phyloP scores from a whole-genome alignment of 2,329 filamentous ascomycete species.

The Aspergillus ustus region DNA sequence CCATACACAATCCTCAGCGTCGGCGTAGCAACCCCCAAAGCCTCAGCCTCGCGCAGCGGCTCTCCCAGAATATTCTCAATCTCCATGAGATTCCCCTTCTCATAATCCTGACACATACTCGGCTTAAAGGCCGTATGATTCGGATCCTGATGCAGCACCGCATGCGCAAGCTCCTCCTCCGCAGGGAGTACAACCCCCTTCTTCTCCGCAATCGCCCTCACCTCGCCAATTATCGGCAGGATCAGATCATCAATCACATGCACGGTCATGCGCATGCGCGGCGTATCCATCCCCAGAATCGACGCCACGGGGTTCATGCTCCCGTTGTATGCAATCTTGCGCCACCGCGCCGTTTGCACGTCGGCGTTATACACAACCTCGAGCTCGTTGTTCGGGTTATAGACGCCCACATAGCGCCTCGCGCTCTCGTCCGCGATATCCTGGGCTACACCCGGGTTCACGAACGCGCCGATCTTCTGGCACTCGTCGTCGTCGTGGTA shows the following conservation, averaged over 20 bases:
- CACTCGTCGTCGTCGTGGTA: background rate
- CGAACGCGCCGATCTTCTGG: background rate
- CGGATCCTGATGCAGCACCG: background rate
- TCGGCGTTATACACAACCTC: background rate
- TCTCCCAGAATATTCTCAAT: slow-evolving; percentile 62
- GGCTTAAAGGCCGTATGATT: slow-evolving; percentile 35
- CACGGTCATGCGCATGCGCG: background rate
- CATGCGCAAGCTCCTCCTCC: background rate
- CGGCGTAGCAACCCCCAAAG: slow-evolving; percentile 48
- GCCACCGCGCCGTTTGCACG: background rate
- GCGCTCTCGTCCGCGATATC: background rate
- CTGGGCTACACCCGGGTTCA: background rate
- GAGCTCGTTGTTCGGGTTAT: background rate
- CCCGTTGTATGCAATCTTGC: background rate
- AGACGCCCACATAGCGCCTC: background rate
- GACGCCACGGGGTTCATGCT: background rate
- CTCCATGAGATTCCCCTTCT: slow-evolving; percentile 56
- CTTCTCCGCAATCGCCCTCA: background rate
- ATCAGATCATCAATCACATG: slow-evolving; percentile 1
- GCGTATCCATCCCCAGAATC: background rate
- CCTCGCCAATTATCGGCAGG: background rate
- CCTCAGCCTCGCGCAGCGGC: slow-evolving; percentile 57
- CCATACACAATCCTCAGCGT: slow-evolving; percentile 33
- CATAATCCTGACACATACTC: slow-evolving; percentile 59
- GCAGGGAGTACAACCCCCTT: background rate